These are phyloP conservation scores for Citrus trifoliata DNA, from an alignment of 345 rosid species.

Conservation along the genomic window DNA sequence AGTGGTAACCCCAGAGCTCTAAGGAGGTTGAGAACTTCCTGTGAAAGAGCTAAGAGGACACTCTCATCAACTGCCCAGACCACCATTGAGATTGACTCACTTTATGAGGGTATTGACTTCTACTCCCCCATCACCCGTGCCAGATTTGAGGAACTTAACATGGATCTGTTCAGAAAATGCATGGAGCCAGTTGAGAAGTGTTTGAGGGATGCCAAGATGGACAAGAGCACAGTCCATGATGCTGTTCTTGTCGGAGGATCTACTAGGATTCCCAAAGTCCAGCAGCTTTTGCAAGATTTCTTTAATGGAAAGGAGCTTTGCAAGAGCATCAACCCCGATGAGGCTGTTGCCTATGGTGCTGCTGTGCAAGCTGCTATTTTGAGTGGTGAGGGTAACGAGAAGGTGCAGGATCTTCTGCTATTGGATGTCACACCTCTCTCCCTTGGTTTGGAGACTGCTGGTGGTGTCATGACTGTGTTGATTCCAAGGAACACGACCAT, in stretches of 20 bases:
- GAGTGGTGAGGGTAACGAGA: constrained; percentile 79
- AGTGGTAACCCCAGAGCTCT: constrained; percentile 73
- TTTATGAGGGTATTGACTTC: constrained; percentile 69
- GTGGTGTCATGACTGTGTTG: constrained; percentile 81
- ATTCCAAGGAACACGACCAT: constrained; percentile 77
- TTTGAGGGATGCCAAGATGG: constrained; percentile 73
- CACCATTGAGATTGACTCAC: constrained; percentile 69
- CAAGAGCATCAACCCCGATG: constrained; percentile 80
- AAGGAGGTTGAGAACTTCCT: constrained; percentile 72
- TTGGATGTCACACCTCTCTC: constrained; percentile 76
- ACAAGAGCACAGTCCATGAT: constrained; percentile 64
- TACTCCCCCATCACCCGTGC: constrained; percentile 68
- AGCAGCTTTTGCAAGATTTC: constrained; percentile 69
- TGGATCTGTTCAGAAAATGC: constrained; percentile 70
- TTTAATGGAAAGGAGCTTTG: constrained; percentile 83
- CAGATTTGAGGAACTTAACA: constrained; percentile 70
- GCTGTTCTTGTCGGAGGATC: constrained; percentile 79
- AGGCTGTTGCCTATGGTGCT: constrained; percentile 88
- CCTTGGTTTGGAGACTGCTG: constrained; percentile 72
- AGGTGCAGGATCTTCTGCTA: constrained; percentile 77
- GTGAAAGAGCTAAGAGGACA: constrained; percentile 71
- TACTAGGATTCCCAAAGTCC: constrained; percentile 79
- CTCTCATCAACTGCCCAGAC: constrained; percentile 71
- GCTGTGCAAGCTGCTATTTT: constrained; percentile 85
- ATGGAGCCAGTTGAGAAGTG: constrained; percentile 76